Conservation (phyloP, 2,329 filamentous ascomycete genomes). For the Mollisia scopiformis region DNA sequence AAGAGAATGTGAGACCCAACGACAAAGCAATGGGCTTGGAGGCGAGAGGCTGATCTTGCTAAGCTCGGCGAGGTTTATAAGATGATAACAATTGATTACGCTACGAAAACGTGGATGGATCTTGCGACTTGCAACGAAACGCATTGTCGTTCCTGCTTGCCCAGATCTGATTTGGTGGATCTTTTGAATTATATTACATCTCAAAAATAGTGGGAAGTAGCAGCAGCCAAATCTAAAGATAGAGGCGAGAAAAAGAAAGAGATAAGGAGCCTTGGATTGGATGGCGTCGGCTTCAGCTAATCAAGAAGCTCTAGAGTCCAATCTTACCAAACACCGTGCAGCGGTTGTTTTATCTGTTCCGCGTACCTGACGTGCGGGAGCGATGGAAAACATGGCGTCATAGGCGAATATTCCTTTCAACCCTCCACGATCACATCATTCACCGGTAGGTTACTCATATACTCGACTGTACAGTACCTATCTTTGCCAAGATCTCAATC, state of each 20-base stretch:
- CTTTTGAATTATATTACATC: background rate
- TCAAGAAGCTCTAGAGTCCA: background rate
- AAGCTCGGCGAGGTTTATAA: background rate
- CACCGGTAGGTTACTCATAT: background rate
- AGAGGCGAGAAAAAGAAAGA: background rate
- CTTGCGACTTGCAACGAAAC: conserved; percentile 30
- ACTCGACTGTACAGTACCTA: too few species aligned
- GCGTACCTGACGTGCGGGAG: background rate
- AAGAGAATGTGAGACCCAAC: too few species aligned
- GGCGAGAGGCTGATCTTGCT: too few species aligned
- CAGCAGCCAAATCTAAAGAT: background rate
- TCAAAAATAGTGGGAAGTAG: background rate
- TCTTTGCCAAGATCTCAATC: background rate
- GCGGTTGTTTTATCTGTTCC: background rate
- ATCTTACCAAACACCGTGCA: background rate
- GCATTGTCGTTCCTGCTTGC: background rate
- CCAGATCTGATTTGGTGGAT: background rate
- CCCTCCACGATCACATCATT: background rate
- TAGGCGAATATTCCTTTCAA: background rate
- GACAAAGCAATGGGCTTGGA: too few species aligned
- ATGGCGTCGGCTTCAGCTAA: background rate
- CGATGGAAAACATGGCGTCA: background rate
- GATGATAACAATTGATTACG: conserved; percentile 21
- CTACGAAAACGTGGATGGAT: conserved; percentile 22
- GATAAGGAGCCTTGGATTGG: background rate